Conservation (phyloP, 257 asterid genomes). For the Capsicum chinense region DNA sequence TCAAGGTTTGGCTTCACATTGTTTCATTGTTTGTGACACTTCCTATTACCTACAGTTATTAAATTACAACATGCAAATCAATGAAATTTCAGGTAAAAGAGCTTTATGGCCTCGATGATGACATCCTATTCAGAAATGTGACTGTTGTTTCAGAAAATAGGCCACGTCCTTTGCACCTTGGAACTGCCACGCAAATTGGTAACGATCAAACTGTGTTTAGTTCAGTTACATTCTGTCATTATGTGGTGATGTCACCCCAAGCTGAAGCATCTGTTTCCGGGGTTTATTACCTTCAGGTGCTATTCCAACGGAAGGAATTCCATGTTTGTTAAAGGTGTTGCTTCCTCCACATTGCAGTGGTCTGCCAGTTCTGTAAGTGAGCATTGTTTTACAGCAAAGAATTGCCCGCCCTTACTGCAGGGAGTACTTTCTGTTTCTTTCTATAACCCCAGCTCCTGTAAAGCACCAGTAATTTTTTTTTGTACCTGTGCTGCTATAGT, state of each 20-base stretch:
- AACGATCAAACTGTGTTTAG: conserved; percentile 30
- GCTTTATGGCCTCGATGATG: conserved; percentile 84
- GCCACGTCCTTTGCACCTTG: conserved; percentile 90
- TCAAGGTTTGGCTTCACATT: conserved; percentile 56
- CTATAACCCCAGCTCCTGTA: neutral
- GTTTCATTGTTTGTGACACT: neutral
- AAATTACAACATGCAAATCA: conserved; percentile 22
- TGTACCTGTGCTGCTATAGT: conserved; percentile 6
- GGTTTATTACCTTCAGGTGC: conserved; percentile 62
- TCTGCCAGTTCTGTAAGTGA: conserved; percentile 82
- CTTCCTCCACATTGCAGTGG: conserved; percentile 88
- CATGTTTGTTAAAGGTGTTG: conserved; percentile 84
- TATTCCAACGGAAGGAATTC: conserved; percentile 98
- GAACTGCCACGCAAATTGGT: conserved; percentile 99
- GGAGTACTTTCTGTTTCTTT: conserved; percentile 10
- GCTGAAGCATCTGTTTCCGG: conserved; percentile 24
- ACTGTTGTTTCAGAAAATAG: conserved; percentile 83
- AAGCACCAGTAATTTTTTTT: neutral
- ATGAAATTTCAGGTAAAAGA: conserved; percentile 76
- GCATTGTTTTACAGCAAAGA: conserved; percentile 28
- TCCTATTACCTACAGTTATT: conserved; percentile 13
- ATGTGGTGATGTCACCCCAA: conserved; percentile 12
- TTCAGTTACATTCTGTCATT: neutral
- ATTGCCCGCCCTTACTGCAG: neutral
- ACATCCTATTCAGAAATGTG: conserved; percentile 71